These are phyloP conservation scores for Clonostachys chloroleuca DNA, from an alignment of 2,329 filamentous ascomycete species.

Conservation along the genomic window DNA sequence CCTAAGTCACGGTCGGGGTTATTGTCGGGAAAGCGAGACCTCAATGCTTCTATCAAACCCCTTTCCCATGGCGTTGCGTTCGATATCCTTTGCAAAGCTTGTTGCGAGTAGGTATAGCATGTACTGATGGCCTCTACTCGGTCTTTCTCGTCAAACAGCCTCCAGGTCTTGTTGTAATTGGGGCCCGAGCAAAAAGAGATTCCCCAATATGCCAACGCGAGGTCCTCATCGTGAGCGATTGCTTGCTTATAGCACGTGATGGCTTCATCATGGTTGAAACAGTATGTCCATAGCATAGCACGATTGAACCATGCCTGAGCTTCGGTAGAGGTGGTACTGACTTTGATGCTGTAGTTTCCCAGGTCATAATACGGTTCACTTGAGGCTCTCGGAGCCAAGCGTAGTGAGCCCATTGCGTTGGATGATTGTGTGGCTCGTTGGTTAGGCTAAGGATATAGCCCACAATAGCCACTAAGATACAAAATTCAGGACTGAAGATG, in stretches of 20 bases:
- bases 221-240: slow-evolving; percentile 32
- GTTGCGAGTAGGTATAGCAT: slow-evolving; percentile 4
- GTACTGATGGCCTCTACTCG: slow-evolving; percentile 1
- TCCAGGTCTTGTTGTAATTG: slow-evolving; percentile 34
- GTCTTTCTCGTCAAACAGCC: slow-evolving; percentile 10
- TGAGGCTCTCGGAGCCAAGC: not conserved
- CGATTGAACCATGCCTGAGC: slow-evolving; percentile 53
- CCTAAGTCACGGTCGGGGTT: slow-evolving; percentile 3
- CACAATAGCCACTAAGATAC: too few species aligned
- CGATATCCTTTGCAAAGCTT: slow-evolving; percentile 2
- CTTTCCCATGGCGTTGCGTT: slow-evolving; percentile 3
- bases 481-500: too few species aligned
- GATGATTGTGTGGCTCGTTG: not conserved
- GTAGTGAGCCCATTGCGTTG: slow-evolving; percentile 2
- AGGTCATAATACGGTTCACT: slow-evolving; percentile 27
- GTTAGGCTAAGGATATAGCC: too few species aligned
- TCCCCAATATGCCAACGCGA: slow-evolving; percentile 47
- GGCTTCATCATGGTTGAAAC: slow-evolving; percentile 57
- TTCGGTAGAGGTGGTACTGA: slow-evolving; percentile 35
- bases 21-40: slow-evolving; percentile 6
- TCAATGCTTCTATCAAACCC: slow-evolving; percentile 8
- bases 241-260: slow-evolving; percentile 41
- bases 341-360: slow-evolving; percentile 35
- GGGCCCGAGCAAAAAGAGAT: slow-evolving; percentile 52
- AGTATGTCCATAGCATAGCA: slow-evolving; percentile 55